These are phyloP conservation scores for Cicer bijugum DNA, from an alignment of 306 rosid species.

Conservation along the genomic window DNA sequence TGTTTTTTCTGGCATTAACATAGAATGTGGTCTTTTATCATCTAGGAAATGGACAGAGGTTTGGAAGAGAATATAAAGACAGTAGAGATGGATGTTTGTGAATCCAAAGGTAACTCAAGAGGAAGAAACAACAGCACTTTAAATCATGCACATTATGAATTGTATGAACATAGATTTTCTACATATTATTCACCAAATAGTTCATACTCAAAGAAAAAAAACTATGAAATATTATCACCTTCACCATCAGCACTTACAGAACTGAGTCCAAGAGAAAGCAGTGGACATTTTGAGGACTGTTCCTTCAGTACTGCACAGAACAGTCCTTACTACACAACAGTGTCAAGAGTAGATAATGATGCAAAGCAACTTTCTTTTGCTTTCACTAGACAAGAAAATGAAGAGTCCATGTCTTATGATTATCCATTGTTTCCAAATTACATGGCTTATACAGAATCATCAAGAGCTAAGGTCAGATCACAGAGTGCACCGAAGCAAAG, in stretches of 20 bases:
- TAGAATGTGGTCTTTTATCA: slow-evolving; percentile 19
- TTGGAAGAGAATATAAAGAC: slow-evolving; percentile 84
- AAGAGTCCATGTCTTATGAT: slow-evolving; percentile 64
- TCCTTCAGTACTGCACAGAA: slow-evolving; percentile 64
- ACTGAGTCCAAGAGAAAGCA: slow-evolving; percentile 70
- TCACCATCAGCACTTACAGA: slow-evolving; percentile 68
- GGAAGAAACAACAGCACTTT: slow-evolving; percentile 61
- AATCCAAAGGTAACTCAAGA: slow-evolving; percentile 50
- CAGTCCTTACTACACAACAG: slow-evolving; percentile 71
- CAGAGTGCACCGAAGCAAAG: slow-evolving; percentile 93
- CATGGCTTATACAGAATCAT: slow-evolving; percentile 96
- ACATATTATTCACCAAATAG: slow-evolving; percentile 50
- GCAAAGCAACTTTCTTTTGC: slow-evolving; percentile 55
- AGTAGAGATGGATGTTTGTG: slow-evolving; percentile 84
- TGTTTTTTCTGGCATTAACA: slow-evolving; percentile 11
- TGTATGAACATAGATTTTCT: slow-evolving; percentile 46
- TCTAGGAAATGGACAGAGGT: slow-evolving; percentile 66
- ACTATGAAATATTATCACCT: slow-evolving; percentile 59
- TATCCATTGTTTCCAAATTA: slow-evolving; percentile 74
- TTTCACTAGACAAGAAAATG: slow-evolving; percentile 61
- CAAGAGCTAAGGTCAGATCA: slow-evolving; percentile 80
- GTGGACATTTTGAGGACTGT: slow-evolving; percentile 74
- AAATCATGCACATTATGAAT: slow-evolving; percentile 42
- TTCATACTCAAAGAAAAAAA: slow-evolving; percentile 59
- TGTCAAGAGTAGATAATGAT: slow-evolving; percentile 54